phyloP scores from a whole-genome alignment of 2,329 filamentous ascomycete genomes.

The Microdochium nivale region DNA sequence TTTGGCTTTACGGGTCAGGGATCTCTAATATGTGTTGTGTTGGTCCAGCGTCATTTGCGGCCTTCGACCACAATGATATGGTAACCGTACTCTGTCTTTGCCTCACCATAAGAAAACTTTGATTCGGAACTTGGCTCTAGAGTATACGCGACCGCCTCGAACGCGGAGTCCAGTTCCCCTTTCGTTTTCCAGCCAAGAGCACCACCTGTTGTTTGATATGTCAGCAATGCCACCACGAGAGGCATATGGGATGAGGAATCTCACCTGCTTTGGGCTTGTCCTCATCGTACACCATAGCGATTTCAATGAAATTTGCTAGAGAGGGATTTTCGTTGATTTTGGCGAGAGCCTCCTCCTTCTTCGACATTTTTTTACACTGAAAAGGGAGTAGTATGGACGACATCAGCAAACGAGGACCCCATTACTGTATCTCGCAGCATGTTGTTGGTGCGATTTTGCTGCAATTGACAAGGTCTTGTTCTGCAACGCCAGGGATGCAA shows the following conservation, averaged over 20 bases:
- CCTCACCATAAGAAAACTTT: slow-evolving; percentile 56
- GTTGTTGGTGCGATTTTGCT: background rate
- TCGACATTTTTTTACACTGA: slow-evolving; percentile 66
- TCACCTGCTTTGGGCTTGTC: slow-evolving; percentile 64
- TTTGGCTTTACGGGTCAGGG: background rate
- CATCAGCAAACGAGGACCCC: too few species aligned
- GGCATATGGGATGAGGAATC: slow-evolving; percentile 1
- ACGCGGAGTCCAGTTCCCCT: slow-evolving; percentile 57
- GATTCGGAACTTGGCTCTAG: slow-evolving; percentile 55
- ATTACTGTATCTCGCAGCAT: too few species aligned
- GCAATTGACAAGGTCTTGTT: background rate
- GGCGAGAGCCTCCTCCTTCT: slow-evolving; percentile 66
- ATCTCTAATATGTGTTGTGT: background rate
- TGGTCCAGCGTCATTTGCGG: slow-evolving; percentile 31
- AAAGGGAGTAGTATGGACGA: too few species aligned
- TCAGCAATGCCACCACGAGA: slow-evolving; percentile 2
- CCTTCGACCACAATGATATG: slow-evolving; percentile 72
- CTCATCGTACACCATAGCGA: slow-evolving; percentile 64
- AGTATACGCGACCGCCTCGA: slow-evolving; percentile 64
- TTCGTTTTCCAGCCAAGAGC: slow-evolving; percentile 65
- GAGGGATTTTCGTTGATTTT: slow-evolving; percentile 42
- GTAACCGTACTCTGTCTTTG: slow-evolving; percentile 68
- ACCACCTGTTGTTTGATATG: slow-evolving; percentile 43
- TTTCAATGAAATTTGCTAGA: slow-evolving; percentile 53
- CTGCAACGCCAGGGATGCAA: background rate